Evolutionary conservation across 1,284 basidiomycete genomes (phyloP), one percentile per base, ranked within the genome.

Genomic region (Puccinia hordei): DNA sequence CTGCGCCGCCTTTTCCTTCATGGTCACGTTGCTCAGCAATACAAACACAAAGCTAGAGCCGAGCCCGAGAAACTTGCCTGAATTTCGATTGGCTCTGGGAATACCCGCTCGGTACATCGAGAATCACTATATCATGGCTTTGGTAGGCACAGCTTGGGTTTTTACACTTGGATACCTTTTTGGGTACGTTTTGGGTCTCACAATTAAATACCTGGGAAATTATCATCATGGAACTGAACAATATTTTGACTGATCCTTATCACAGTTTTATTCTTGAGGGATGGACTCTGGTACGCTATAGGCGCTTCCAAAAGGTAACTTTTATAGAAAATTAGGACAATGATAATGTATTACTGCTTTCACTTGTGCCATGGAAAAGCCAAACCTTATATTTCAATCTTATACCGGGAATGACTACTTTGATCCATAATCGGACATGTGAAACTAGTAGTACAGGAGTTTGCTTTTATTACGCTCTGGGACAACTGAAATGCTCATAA

Each of bases 271-370:
- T 33, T 33, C 57, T 59, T 33, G 57, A 59, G 24, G 57, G 10
- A 30, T 59, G 57, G 57, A 33, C 24, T 10, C 24, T 59, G 2
- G 5, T 15, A 33, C 57, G 57, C 9, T 27, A 33, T 30, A 59
- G 17, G 30, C 57, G 57, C 10, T 59, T 59, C 15, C 27, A 59
- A 59, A 27, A 59, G 33, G 4, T 59, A 33, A 33, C 33, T 59
- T 59, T 59, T 30, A 59, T 59, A 59, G 57, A 59, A 30, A 59
- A 59, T 59, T 59, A 59, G 55, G 55, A 57, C n/a, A 57, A 59
- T 9, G 33, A 24, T 24, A 24, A 2, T 55, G 49, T 55, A 55
- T 59, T 59, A 17, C 57, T 30, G 27, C 57, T 59, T 59, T 2
- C 27, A 30, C 2, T 27, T 59, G 9, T 30, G 27, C 27, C 33